Evolutionary conservation across 805 yeast species (phyloP), one percentile per base, ranked within the genome.

Genomic region (Middelhovenomyces tepae): DNA sequence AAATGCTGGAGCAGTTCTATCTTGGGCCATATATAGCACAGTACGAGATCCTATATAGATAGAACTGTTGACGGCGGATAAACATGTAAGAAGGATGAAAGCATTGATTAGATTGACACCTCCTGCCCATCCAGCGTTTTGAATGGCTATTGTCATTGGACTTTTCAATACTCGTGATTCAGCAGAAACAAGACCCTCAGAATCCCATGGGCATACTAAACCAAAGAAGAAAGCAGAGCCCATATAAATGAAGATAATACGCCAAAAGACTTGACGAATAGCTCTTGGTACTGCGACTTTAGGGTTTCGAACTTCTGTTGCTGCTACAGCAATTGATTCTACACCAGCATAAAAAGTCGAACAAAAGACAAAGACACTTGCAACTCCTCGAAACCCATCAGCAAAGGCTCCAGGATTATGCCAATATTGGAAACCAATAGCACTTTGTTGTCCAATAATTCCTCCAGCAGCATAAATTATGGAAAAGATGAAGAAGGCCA

Each of bases 21-120:
- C 75, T 39, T 67, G 60, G 4, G 85, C 75, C 65, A 78, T 65
- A 35, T 71, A 73, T 41, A 78, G 71, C 9, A 79, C 60, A 1
- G 84, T 69, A 52, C 87, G 64, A 2, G 83, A 72, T 7, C 81
- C 83, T 52, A 78, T 67, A 53, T 73, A 79, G 33, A 78, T 72
- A 22, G 80, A 71, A 26, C 80, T 67, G 56, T 79, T 79, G 47
- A 78, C 72, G 4, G 87, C 81, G 20, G 81, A 73, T 27, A 80
- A 53, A 46, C 82, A 72, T 2, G 80, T 75, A 9, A 76, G 49
- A 37, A 77, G 57, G 40, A 79, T 69, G 46, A 80, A 69, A 0
- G 84, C 74, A 42, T 75, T 75, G 43, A 75, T 60, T 40, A 75
- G 62, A 46, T 77, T 70, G 6, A 69, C 60, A 7, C 68, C 62